Base-by-base conservation (phyloP, 148 eudicot genomes). In the Chenopodium album region DNA sequence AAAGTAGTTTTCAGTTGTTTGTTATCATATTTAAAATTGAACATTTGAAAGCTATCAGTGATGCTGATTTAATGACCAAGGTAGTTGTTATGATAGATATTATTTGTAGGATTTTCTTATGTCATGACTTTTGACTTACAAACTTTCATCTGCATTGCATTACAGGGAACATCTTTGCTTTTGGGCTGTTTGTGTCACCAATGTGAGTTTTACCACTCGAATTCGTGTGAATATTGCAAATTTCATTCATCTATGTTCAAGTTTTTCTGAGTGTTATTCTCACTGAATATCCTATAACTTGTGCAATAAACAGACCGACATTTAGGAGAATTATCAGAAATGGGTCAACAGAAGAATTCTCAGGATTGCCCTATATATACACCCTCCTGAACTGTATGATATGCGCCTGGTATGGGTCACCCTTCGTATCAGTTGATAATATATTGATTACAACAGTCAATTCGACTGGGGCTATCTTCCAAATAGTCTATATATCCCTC, bases 361-460 rank as follows among this genome's bases (percentile, higher is more conserved):
- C 97, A 10, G 94, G 97, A 70, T 85, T 93, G 78, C 97, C 97
- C 1, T 93, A 91, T 75, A 89, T 90, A 22, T 91, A 90, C 90
- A 87, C 94, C 29, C 87, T 93, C 69, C 92, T 93, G 83, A 93
- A 92, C 83, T 93, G 97, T 87, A 88, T 93, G 88, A 86, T 93
- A 44, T 87, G 91, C 46, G 82, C 93, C 78, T 93, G 94, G 97
- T 93, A 93, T 64, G 95, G 98, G 20, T 75, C 92, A 78, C 95
- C 98, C 26, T 85, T 92, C 76, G 89, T 93, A 73, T 90, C 98
- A 31, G 84, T 84, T 64, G 79, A 89, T 87, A 93, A 93, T 87
- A 82, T 90, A 44, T 78, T 90, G 29, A 85, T 90, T 3, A 81
- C 90, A 26, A 88, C 90, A 4, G 88, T 93, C 85, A 93, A 92